Base-by-base conservation (phyloP, 352 stramenopile species). In the Phytophthora uliginosa region DNA sequence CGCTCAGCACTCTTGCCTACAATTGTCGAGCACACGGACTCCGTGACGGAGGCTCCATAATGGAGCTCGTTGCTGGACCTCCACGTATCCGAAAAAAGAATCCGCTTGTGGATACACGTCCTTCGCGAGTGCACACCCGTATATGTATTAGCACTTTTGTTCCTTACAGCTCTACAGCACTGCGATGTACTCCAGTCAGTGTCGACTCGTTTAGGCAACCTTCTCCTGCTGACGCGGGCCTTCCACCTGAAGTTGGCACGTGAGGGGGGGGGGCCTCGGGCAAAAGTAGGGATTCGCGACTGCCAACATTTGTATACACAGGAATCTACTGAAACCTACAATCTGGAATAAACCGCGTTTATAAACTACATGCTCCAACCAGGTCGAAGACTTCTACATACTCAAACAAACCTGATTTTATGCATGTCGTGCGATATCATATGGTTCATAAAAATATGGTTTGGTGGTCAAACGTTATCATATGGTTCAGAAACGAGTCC, bases 251-350 rank as follows among this genome's bases (percentile, higher is more conserved):
- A 24, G 45, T 17, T 51, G 45, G 45, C 45, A 51, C 45, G 45
- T 63, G 31, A 63, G 38, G 52, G 62, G 13, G n/a, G n/a, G n/a
- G n/a, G n/a, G n/a, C n/a, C n/a, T n/a, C n/a, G n/a, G 26, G 26
- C 26, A 31, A 31, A n/a, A 31, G 28, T 31, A 26, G 28, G 28
- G 63, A 71, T 71, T 65, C 63, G 15, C 60, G 67, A 65, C 59
- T 74, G 45, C 26, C 54, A 45, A 64, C 65, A 70, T 13, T 26
- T 69, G 36, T 69, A 74, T 74, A 36, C 18, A 50, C 33, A 65
- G 24, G 67, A 70, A 74, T 71, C 64, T 71, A 33, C 20, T 7
- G 18, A 51, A 24, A 51, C 8, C 45, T 24, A 7, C 9, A 4
- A 17, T 6, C 5, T 6, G 3, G 2, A 20, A 51, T 51, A 26